Evolutionary conservation across 495 filamentous ascomycete genomes (phyloP), one percentile per base, ranked within the genome.

Genomic region (Aspergillus panamensis): DNA sequence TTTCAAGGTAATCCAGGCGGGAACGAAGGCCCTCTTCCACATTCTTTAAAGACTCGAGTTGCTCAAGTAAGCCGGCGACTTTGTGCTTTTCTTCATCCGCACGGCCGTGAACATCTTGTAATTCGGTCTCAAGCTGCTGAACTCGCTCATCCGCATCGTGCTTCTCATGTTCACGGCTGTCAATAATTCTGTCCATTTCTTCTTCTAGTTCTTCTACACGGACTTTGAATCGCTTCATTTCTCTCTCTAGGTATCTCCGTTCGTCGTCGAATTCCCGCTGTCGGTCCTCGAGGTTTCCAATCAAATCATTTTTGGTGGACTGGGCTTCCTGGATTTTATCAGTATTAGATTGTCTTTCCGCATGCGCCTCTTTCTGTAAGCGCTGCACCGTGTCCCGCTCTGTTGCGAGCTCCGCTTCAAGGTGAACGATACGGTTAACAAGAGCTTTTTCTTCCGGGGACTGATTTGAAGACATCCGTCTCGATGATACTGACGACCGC

Each of bases 221-320:
- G 25, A 84, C 76, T 61, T 88, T 90, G 53, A 90, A 78, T 29
- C 83, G 82, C 53, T 84, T 84, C 51, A 92, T 82, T 70, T 97
- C 91, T 16, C 80, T 74, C 62, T 96, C 88, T 16, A 97, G 77
- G 9, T 82, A 86, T 63, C 84, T 88, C 21, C 93, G 84, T 69
- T 97, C 92, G 52, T 85, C 84, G 43, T 87, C 79, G 64, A 96
- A 96, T 66, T 97, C 93, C 30, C 84, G 84, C 66, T 96, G 90
- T 32, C 91, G 82, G 32, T 92, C 89, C 64, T 97, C 91, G 68
- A 99, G 86, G 65, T 99, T 99, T 40, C 89, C 88, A 68, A 99
- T 84, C 1, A 99, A 82, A 65, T 99, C 94, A 65, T 89, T 85
- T 71, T 99, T 99, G 0, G 89, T 99, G 3, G 89, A 92, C 59